Evolutionary conservation across 352 stramenopile species (phyloP), one percentile per base, ranked within the genome.

Genomic region (Phytophthora megakarya): DNA sequence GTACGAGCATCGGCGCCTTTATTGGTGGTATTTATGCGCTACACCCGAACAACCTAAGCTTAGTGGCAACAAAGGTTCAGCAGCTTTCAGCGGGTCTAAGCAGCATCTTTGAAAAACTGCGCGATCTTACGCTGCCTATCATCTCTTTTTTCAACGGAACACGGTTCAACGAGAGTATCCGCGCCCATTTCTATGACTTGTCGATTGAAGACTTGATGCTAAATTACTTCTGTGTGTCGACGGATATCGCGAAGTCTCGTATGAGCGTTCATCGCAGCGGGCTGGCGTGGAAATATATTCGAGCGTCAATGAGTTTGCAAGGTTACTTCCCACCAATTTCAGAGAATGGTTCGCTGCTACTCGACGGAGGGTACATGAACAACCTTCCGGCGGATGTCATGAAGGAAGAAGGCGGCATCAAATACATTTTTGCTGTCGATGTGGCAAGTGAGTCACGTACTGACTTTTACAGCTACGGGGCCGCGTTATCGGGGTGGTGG

Each of bases 361-460:
- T 97, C 19, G 93, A 98, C 37, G 93, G 93, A 18, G 92, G 91
- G 0, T 98, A 98, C 68, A 93, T 97, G 72, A 98, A 98, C 75
- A 98, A 98, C 55, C 67, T 98, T 11, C 92, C 93, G 3, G 92
- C 86, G 1, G 90, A 98, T 63, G 81, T 98, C 28, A 97, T 98
- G 80, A 88, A 92, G 53, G 84, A 95, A 35, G 83, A 97, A 64
- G 80, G 86, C 5, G 88, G 88, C 8, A 93, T 97, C 52, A 90
- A 93, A 56, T 94, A 92, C 49, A 89, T 97, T 39, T 77, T 98
- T 23, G 92, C 90, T 4, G 88, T 97, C 2, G 90, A 97, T 70
- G 91, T 98, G 12, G 88, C 86, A 23, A 93, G 87, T 33, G 87
- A 96, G 30, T 77, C 81, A 2, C 74, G 82, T 3, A 86, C 78